Base-by-base conservation (phyloP, 345 rosid species). In the Litchi chinensis region DNA sequence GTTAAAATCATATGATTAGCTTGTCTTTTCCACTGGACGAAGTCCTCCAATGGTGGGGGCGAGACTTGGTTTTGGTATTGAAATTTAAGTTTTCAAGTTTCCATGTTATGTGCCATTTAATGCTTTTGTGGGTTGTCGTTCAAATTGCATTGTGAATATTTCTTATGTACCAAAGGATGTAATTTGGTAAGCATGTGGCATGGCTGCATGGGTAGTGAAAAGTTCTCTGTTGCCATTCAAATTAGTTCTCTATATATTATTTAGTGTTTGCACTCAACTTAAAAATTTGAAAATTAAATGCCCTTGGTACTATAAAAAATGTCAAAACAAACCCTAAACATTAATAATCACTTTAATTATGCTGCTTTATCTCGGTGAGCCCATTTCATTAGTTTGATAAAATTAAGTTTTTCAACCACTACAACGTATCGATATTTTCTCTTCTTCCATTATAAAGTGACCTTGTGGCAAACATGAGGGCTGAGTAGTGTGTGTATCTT, bases 1-100 rank as follows among this genome's bases (percentile, higher is more conserved):
- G 56, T 57, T 56, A 37, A 40, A 28, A 57, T 67, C 44, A 8
- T 41, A 68, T 22, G 40, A 52, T 73, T 32, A 70, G 13, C 7
- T 50, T 39, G 8, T 74, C 11, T 40, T 79, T 68, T 50, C 80
- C 54, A 21, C 54, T 72, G 66, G 21, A 37, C 52, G 8, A 68
- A 67, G 52, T 15, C 43, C 57, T 81, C 60, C 43, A 11, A 12
- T 37, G 44, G 19, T 32, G 7, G 67, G 37, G 19, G 48, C 72
- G n/a, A 59, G 68, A 65, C 67, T 59, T 62, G 59, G 32, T 16
- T 59, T 75, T 75, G 62, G 16, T 50, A 10, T 21, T 68, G 41
- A 26, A 57, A 68, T 43, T 68, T 4, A 22, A 64, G 72, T 22
- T 76, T 16, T 15, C 26, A 10, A 22, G 46, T 24, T 68, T 44